Conservation (phyloP, 2,329 filamentous ascomycete genomes). For the Claviceps purpurea region DNA sequence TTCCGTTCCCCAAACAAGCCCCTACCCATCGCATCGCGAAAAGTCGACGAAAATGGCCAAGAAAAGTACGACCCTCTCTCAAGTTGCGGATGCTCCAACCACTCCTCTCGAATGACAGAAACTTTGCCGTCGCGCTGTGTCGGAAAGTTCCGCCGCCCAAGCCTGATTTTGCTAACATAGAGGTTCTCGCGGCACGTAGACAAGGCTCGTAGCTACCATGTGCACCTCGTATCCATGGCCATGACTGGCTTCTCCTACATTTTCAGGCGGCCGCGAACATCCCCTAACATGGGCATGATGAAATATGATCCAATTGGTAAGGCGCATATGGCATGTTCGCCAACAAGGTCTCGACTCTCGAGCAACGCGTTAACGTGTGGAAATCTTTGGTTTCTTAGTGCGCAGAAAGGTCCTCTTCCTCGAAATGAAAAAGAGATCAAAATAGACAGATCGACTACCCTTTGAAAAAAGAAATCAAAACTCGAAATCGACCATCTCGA, state of each 20-base stretch:
- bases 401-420: conserved; percentile 93
- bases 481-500: too few species aligned
- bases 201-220: conserved; percentile 84
- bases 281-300: conserved; percentile 85
- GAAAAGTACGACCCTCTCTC: conserved; percentile 9
- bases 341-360: neutral
- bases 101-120: neutral
- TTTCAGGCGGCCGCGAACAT: conserved; percentile 65
- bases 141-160: neutral
- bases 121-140: neutral
- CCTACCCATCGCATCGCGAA: neutral
- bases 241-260: conserved; percentile 98
- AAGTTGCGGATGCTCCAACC: neutral
- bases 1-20: neutral
- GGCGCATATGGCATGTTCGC: conserved; percentile 4
- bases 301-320: conserved; percentile 96
- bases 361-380: neutral
- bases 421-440: conserved; percentile 72
- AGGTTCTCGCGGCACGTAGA: conserved; percentile 30
- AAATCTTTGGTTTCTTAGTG: conserved; percentile 37
- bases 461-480: neutral
- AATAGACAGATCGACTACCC: conserved; percentile 21
- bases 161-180: neutral
- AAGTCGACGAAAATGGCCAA: conserved; percentile 11
- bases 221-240: conserved; percentile 95